These are phyloP conservation scores for Microdochium bolleyi DNA, from an alignment of 2,329 filamentous ascomycete genomes.

Conservation along the genomic window DNA sequence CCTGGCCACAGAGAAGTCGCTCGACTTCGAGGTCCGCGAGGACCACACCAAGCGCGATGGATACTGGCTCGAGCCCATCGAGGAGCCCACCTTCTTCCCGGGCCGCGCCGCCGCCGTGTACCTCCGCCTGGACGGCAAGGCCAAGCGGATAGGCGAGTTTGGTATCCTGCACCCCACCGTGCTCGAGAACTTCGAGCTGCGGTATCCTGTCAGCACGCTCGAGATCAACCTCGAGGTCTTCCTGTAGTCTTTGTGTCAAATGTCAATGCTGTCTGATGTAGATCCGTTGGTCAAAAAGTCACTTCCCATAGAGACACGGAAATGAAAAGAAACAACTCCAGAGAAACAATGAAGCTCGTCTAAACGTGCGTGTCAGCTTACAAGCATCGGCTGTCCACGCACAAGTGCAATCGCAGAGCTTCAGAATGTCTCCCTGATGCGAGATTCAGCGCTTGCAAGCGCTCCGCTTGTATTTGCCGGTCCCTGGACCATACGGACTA, in stretches of 20 bases:
- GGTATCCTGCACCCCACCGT: constrained; percentile 92
- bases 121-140: constrained; percentile 65
- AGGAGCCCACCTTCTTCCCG: constrained; percentile 85
- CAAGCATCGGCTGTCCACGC: too few relatives aligned
- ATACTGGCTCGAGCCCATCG: constrained; percentile 92
- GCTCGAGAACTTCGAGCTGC: constrained; percentile 57
- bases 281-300: too few relatives aligned
- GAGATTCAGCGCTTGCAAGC: too few relatives aligned
- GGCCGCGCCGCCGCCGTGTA: constrained; percentile 84
- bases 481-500: background rate
- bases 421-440: too few relatives aligned
- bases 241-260: constrained; percentile 45
- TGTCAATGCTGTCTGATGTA: background rate
- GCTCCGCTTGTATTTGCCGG: background rate
- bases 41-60: constrained; percentile 55
- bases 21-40: constrained; percentile 44
- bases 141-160: constrained; percentile 75
- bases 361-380: too few relatives aligned
- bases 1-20: constrained; percentile 36
- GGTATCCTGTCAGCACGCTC: constrained; percentile 82
- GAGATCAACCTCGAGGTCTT: constrained; percentile 95
- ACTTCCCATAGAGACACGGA: too few relatives aligned
- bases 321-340: too few relatives aligned
- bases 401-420: too few relatives aligned
- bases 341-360: too few relatives aligned